Conservation (phyloP, 208 protist species). For the Trypanosoma cruzi region DNA sequence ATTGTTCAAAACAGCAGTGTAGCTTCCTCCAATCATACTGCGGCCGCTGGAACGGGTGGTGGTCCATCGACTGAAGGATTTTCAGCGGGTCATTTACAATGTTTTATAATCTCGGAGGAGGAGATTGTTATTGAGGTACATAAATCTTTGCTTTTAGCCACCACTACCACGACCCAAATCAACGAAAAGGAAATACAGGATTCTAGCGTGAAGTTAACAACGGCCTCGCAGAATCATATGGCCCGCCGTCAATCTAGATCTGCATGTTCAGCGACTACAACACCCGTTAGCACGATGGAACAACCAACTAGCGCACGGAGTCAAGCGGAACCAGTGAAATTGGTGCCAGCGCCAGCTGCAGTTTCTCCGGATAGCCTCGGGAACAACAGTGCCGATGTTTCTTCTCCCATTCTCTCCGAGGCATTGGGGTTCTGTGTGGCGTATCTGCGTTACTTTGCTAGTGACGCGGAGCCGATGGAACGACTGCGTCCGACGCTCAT, state of each 20-base stretch:
- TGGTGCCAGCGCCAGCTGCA: not conserved
- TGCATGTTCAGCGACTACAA: not conserved
- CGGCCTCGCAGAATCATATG: not conserved
- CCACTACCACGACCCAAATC: too few relatives aligned
- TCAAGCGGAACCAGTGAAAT: slow-evolving; percentile 11
- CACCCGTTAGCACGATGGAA: not conserved
- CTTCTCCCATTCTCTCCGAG: not conserved
- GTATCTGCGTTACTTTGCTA: slow-evolving; percentile 35
- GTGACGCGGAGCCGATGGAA: not conserved
- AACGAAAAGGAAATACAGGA: not conserved
- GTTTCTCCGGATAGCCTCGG: not conserved
- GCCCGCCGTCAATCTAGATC: not conserved
- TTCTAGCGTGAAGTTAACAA: not conserved
- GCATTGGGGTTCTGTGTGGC: slow-evolving; percentile 25
- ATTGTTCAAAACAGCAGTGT: not conserved
- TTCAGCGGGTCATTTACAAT: not conserved
- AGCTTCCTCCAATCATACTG: not conserved
- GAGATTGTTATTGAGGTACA: slow-evolving; percentile 33
- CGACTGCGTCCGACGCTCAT: slow-evolving; percentile 32
- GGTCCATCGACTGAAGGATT: not conserved
- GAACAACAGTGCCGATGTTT: not conserved
- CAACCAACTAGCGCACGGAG: too few relatives aligned
- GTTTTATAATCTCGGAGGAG: slow-evolving; percentile 7
- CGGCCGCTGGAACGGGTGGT: not conserved
- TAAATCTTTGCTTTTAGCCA: not conserved